Percentiles rank a stretch among this genome's conserved stretches.
These are phyloP conservation scores for Podaxis mareebaensis DNA, from an alignment of 768 basidiomycete species.

Conservation along the genomic window DNA sequence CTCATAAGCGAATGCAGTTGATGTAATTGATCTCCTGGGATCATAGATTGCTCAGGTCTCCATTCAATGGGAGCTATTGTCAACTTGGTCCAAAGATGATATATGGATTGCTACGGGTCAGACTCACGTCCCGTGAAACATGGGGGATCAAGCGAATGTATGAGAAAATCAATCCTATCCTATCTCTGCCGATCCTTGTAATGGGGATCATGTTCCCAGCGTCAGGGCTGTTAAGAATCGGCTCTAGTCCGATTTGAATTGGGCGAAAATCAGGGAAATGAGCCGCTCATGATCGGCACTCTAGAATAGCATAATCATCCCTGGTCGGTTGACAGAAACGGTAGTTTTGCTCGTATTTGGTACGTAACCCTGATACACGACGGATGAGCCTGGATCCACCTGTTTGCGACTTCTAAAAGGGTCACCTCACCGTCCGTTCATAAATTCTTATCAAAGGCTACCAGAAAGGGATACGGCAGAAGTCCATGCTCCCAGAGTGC, in stretches of 20 bases:
- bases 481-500: too few species aligned
- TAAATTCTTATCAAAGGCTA: background rate
- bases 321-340: background rate
- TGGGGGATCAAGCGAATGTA: background rate
- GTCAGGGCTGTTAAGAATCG: slow-evolving; percentile 6
- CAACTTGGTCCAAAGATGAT: background rate
- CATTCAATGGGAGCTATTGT: background rate
- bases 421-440: background rate
- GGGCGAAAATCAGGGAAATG: slow-evolving; percentile 14
- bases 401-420: background rate
- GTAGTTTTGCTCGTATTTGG: background rate
- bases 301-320: slow-evolving; percentile 5
- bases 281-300: slow-evolving; percentile 10
- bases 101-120: background rate
- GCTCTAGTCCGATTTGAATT: background rate
- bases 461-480: too few species aligned
- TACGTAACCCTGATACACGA: background rate
- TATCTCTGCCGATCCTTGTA: background rate
- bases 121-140: slow-evolving; percentile 3
- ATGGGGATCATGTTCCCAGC: slow-evolving; percentile 1
- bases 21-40: background rate
- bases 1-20: background rate
- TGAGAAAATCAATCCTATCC: background rate
- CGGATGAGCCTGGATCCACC: slow-evolving; percentile 4
- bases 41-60: background rate